These are phyloP conservation scores for Diaporthe longicolla DNA, from an alignment of 2,329 filamentous ascomycete genomes.

Conservation along the genomic window DNA sequence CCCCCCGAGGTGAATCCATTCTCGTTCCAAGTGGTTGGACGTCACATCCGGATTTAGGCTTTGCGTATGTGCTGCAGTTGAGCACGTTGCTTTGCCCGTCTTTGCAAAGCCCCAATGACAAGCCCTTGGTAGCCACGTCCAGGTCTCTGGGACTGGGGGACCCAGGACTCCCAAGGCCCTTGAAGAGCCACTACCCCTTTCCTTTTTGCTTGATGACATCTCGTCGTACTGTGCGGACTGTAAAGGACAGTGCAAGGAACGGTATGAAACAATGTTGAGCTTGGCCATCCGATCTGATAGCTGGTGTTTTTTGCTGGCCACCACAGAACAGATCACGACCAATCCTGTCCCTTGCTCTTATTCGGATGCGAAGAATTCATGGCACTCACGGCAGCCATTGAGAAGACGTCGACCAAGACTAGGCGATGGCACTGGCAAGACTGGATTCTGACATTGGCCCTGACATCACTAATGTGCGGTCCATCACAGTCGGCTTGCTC, in stretches of 20 bases:
- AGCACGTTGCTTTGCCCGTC: slow-evolving; percentile 13
- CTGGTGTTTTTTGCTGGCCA: slow-evolving; percentile 43
- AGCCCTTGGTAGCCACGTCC: background rate
- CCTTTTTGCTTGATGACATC: slow-evolving; percentile 8
- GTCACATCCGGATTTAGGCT: slow-evolving; percentile 36
- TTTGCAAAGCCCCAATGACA: slow-evolving; percentile 19
- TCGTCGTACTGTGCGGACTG: slow-evolving; percentile 28
- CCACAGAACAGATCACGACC: slow-evolving; percentile 41
- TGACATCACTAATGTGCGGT: slow-evolving; percentile 20
- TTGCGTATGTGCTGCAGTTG: slow-evolving; percentile 21
- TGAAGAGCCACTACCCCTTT: slow-evolving; percentile 6
- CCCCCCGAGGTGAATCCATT: slow-evolving; percentile 44
- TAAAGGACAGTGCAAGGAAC: slow-evolving; percentile 22
- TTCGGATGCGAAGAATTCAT: slow-evolving; percentile 41
- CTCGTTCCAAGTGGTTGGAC: slow-evolving; percentile 7
- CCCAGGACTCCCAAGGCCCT: slow-evolving; percentile 4
- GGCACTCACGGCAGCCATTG: slow-evolving; percentile 44
- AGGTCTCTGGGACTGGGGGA: slow-evolving; percentile 12
- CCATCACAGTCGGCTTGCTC: slow-evolving; percentile 4
- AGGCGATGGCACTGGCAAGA: slow-evolving; percentile 57
- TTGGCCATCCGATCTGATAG: slow-evolving; percentile 17
- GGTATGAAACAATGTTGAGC: slow-evolving; percentile 17
- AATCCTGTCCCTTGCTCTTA: slow-evolving; percentile 26
- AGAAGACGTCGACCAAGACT: slow-evolving; percentile 58
- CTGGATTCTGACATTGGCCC: slow-evolving; percentile 59